Percentiles rank a stretch among this genome's conserved stretches.
Conservation (phyloP, 257 asterid genomes). For the Eucommia ulmoides region DNA sequence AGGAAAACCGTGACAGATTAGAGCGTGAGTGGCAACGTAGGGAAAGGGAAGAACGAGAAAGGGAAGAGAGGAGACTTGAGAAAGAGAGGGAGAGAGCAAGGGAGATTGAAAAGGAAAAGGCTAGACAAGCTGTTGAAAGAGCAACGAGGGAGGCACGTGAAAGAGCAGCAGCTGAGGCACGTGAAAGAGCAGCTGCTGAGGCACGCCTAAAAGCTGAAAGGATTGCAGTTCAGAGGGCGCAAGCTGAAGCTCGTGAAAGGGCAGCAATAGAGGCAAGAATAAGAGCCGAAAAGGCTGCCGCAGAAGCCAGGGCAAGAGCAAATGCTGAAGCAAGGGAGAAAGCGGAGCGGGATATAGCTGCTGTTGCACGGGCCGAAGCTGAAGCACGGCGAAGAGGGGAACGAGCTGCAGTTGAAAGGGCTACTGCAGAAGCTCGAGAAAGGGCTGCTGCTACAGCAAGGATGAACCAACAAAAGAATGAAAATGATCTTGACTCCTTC, state of each 20-base stretch:
- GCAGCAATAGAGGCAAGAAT: slow-evolving; percentile 92
- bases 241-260: slow-evolving; percentile 95
- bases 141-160: slow-evolving; percentile 77
- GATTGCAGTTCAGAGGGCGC: slow-evolving; percentile 90
- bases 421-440: slow-evolving; percentile 75
- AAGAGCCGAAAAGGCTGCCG: slow-evolving; percentile 77
- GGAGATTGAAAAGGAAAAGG: background rate
- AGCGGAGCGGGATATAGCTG: slow-evolving; percentile 56
- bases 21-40: slow-evolving; percentile 63
- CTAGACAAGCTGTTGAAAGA: background rate
- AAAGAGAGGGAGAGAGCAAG: slow-evolving; percentile 48
- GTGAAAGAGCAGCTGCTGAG: slow-evolving; percentile 63
- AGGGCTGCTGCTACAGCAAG: slow-evolving; percentile 72
- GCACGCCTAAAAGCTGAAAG: slow-evolving; percentile 84
- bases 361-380: slow-evolving; percentile 51
- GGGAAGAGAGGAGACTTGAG: slow-evolving; percentile 68
- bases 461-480: slow-evolving; percentile 61
- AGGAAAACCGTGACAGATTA: slow-evolving; percentile 60
- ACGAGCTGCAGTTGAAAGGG: slow-evolving; percentile 87
- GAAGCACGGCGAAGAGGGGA: slow-evolving; percentile 84
- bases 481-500: slow-evolving; percentile 83
- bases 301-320: slow-evolving; percentile 75
- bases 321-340: slow-evolving; percentile 40
- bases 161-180: slow-evolving; percentile 57
- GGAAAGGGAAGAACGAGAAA: slow-evolving; percentile 81